Evolutionary conservation across 208 protist species (phyloP), one percentile per base, ranked within the genome.

Genomic region (Crithidia thermophila): DNA sequence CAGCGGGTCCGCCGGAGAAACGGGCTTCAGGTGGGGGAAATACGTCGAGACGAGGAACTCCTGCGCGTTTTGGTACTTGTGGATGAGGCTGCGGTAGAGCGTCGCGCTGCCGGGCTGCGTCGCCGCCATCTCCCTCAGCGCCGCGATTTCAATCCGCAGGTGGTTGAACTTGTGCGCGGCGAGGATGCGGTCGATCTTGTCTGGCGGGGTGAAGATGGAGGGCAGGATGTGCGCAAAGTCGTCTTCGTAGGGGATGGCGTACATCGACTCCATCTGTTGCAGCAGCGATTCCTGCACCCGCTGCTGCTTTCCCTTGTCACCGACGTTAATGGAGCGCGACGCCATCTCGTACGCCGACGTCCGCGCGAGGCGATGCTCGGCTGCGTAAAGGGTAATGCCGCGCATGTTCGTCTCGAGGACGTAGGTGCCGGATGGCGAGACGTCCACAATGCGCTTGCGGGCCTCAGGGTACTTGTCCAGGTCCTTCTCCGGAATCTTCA

Each of bases 171-270:
- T 95, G 56, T 85, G 72, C 21, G 83, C 85, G 0, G 90, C 90
- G n/a, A 75, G 72, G 27, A 91, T 71, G 49, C 90, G 78, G 64
- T 95, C 90, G 75, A 93, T 85, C 72, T 95, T 95, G 70, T 95
- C 90, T n/a, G 90, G 90, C 14, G 90, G 73, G 40, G 69, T 85
- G 46, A 90, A 76, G 33, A 92, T 51, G 20, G 79, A 85, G 20
- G 87, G 83, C 1, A 85, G 1, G 61, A 93, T 77, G 25, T 64
- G 58, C 27, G 39, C 0, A 9, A 91, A 9, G 43, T 84, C 50
- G 20, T 39, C 66, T 37, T 88, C 69, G 59, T 95, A 95, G 6
- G 85, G 85, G 25, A 42, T 79, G 39, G 10, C 18, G 78, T 81
- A 77, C 53, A 90, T 62, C 1, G 25, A 55, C 46, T 88, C 76